phyloP scores from a whole-genome alignment of 108 stramenopile genomes.

The Thalassiosira profunda region DNA sequence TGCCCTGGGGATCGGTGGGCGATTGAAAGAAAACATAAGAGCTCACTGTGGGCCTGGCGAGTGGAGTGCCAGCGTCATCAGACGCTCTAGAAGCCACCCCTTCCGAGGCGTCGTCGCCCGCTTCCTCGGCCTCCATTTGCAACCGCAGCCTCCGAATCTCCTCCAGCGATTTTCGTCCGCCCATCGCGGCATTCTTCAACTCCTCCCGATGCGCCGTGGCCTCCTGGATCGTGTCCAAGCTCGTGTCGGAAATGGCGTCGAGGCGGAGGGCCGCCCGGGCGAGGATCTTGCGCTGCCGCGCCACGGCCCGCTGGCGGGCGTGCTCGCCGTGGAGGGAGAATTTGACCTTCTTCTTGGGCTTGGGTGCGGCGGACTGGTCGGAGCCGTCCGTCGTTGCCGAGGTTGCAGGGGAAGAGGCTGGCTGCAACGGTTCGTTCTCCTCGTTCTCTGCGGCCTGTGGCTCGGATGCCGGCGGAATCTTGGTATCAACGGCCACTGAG shows the following conservation, averaged over 20 bases:
- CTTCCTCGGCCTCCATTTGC: background rate
- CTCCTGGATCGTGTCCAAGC: conserved; percentile 1
- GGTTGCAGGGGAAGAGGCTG: too few relatives aligned
- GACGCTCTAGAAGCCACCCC: too few relatives aligned
- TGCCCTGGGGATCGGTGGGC: background rate
- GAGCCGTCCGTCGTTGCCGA: background rate
- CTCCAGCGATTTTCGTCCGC: background rate
- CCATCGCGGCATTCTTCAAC: background rate
- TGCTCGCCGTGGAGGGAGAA: background rate
- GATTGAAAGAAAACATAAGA: background rate
- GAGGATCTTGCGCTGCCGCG: conserved; percentile 22
- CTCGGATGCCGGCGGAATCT: too few relatives aligned
- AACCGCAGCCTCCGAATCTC: background rate
- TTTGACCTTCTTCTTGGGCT: too few relatives aligned
- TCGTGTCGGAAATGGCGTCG: conserved; percentile 13
- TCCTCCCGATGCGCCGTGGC: background rate
- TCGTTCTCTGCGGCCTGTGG: too few relatives aligned
- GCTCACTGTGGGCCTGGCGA: too few relatives aligned
- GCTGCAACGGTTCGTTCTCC: too few relatives aligned
- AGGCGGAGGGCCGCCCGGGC: conserved; percentile 8
- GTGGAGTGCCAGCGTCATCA: too few relatives aligned
- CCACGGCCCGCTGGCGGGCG: conserved; percentile 5
- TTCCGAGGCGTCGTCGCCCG: too few relatives aligned
- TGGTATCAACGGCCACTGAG: too few relatives aligned
- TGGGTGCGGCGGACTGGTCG: background rate